A percentile compares a stretch with the other conserved stretches of the same genome.
Conservation (phyloP, 805 yeast species). For the Teunomyces gatunensis region DNA sequence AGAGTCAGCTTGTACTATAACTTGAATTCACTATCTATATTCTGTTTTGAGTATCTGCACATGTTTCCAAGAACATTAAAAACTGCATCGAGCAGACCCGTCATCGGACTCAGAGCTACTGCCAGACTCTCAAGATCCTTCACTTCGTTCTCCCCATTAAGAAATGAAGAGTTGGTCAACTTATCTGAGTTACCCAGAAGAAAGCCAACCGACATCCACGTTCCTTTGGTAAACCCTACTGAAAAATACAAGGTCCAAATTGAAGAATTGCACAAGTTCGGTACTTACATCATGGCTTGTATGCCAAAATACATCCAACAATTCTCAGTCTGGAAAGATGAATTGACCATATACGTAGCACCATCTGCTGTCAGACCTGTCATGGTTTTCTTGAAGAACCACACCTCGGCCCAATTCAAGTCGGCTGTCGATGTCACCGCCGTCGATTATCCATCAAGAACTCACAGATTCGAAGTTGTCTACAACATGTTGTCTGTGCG, state of each 20-base stretch:
- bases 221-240: conserved; percentile 70
- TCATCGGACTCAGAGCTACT: conserved; percentile 2
- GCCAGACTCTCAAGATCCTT: conserved; percentile 15
- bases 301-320: conserved; percentile 81
- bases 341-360: conserved; percentile 69
- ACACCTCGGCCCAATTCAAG: conserved; percentile 79
- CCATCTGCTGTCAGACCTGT: conserved; percentile 76
- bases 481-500: conserved; percentile 79
- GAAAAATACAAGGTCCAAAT: conserved; percentile 64
- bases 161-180: conserved; percentile 29
- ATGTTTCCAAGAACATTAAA: conserved; percentile 4
- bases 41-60: not conserved
- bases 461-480: conserved; percentile 83
- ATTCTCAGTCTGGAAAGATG: conserved; percentile 89
- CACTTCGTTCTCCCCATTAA: conserved; percentile 10
- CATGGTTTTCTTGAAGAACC: conserved; percentile 66
- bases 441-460: conserved; percentile 81
- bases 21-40: not conserved
- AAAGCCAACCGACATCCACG: conserved; percentile 29
- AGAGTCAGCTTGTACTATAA: not conserved
- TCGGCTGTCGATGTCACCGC: conserved; percentile 79
- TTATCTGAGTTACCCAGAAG: conserved; percentile 39
- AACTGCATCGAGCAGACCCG: conserved; percentile 5
- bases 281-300: conserved; percentile 71
- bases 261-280: conserved; percentile 78